Evolutionary conservation across 495 filamentous ascomycete species (phyloP).

Genomic region (Penicillium alfredii): DNA sequence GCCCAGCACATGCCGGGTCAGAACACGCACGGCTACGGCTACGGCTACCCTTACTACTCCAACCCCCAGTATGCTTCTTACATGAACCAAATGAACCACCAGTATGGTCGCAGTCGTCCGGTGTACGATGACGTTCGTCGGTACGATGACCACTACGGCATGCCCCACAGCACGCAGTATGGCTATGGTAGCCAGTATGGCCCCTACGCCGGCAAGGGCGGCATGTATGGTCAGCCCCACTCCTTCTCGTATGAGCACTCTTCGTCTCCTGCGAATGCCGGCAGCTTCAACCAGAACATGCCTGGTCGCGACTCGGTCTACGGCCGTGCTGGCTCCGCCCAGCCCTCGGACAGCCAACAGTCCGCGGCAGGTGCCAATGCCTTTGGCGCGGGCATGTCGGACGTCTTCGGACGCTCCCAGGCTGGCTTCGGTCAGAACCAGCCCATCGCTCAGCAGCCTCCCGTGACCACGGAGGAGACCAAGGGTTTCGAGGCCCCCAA

Average conservation of each 20-base stretch:
- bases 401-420: conserved; percentile 68
- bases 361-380: conserved; percentile 51
- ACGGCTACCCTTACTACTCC: conserved; percentile 72
- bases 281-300: conserved; percentile 61
- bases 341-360: conserved; percentile 63
- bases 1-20: conserved; percentile 59
- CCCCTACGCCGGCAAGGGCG: conserved; percentile 69
- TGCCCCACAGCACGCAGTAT: conserved; percentile 53
- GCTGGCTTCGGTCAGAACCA: conserved; percentile 65
- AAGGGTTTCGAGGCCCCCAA: conserved; percentile 76
- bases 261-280: conserved; percentile 67
- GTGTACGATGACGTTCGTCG: conserved; percentile 53
- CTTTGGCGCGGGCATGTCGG: conserved; percentile 65
- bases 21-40: conserved; percentile 52
- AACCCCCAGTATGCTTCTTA: conserved; percentile 76
- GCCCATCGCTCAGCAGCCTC: conserved; percentile 57
- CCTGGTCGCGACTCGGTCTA: conserved; percentile 71
- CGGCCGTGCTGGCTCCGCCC: conserved; percentile 65
- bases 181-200: conserved; percentile 65
- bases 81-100: conserved; percentile 60
- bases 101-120: conserved; percentile 48
- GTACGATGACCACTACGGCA: conserved; percentile 46
- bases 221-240: conserved; percentile 74
- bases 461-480: conserved; percentile 59
- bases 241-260: conserved; percentile 75